Percentiles rank a stretch among this genome's conserved stretches.
Evolutionary conservation across 2,329 filamentous ascomycete species (phyloP).

Genomic region (Trichophyton simii): DNA sequence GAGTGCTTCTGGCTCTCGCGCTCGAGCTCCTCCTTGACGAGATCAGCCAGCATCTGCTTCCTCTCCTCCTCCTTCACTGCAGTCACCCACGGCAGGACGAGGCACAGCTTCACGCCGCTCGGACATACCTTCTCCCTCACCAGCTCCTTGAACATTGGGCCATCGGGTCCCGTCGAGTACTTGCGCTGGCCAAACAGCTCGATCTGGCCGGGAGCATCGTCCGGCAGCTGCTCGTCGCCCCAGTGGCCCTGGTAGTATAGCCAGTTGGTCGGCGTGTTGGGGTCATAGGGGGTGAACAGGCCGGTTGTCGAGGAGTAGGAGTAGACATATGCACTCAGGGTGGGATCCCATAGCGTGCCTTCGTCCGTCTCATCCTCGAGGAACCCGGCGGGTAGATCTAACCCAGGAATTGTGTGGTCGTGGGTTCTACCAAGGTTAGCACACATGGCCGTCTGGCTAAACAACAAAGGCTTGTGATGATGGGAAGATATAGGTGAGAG

Average conservation of each 20-base stretch:
- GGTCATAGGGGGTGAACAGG: slow-evolving; percentile 38
- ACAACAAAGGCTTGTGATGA: too few relatives aligned
- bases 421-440: slow-evolving; percentile 34
- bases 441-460: neutral
- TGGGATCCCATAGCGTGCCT: slow-evolving; percentile 50
- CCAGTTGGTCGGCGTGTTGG: slow-evolving; percentile 39
- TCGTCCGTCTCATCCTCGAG: slow-evolving; percentile 44
- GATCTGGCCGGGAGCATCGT: slow-evolving; percentile 32
- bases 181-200: slow-evolving; percentile 42
- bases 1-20: neutral
- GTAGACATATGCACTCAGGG: slow-evolving; percentile 44
- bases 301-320: slow-evolving; percentile 34
- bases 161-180: slow-evolving; percentile 47
- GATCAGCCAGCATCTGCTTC: neutral
- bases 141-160: slow-evolving; percentile 48
- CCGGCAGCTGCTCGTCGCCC: slow-evolving; percentile 49
- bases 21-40: slow-evolving; percentile 1
- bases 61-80: neutral
- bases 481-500: neutral
- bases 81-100: slow-evolving; percentile 4
- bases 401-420: slow-evolving; percentile 50
- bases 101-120: slow-evolving; percentile 17
- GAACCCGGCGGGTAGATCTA: slow-evolving; percentile 44
- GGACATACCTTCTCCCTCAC: slow-evolving; percentile 47
- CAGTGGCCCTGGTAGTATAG: slow-evolving; percentile 47